Percentiles rank a stretch among this genome's conserved stretches.
Conservation (phyloP, 148 eudicot species). For the Camellia sinensis region DNA sequence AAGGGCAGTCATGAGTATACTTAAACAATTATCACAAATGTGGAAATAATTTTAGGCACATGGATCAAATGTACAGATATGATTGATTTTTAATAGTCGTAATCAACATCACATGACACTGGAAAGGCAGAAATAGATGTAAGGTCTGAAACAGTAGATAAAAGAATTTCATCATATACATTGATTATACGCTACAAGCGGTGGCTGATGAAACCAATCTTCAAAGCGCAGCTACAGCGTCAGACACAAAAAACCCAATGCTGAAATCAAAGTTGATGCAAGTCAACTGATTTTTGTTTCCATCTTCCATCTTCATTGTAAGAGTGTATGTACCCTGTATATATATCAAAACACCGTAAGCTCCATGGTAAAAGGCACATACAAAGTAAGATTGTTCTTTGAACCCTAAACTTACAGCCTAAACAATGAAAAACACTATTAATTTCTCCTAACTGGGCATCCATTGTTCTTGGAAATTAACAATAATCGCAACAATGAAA, state of each 20-base stretch:
- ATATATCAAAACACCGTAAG: constrained; percentile 10
- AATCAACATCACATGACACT: not conserved
- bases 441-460: not conserved
- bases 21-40: too few species aligned
- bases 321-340: constrained; percentile 70
- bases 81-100: not conserved
- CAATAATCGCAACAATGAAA: not conserved
- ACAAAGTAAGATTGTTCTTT: not conserved
- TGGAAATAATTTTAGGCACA: not conserved
- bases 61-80: not conserved
- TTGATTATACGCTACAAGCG: too few species aligned
- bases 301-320: constrained; percentile 59
- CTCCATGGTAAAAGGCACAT: not conserved
- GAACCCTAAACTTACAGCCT: not conserved
- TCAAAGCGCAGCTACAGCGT: constrained; percentile 25
- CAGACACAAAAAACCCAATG: constrained; percentile 47
- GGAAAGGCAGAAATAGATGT: not conserved
- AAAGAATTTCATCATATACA: not conserved
- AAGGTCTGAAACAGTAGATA: not conserved
- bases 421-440: not conserved
- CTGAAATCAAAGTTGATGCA: constrained; percentile 71
- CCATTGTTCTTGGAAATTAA: not conserved
- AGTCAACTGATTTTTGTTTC: constrained; percentile 45
- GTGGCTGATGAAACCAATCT: not conserved
- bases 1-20: not conserved